A percentile compares a stretch with the other conserved stretches of the same genome.
Evolutionary conservation across 345 rosid species (phyloP).

Genomic region (Gossypium thurberi): DNA sequence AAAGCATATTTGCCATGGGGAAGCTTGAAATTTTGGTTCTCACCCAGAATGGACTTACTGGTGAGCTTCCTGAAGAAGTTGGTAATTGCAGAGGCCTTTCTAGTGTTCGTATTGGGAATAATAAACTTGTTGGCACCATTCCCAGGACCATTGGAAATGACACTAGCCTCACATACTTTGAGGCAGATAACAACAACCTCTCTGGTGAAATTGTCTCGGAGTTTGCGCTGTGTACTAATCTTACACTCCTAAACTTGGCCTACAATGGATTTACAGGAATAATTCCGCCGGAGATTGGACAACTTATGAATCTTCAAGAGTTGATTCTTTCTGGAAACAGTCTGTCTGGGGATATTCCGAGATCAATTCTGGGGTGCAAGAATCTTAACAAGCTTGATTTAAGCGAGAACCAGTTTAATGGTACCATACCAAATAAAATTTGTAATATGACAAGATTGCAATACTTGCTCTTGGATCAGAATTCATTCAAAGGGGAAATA

Average conservation of each 20-base stretch:
- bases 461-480: slow-evolving; percentile 60
- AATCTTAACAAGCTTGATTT: slow-evolving; percentile 88
- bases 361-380: slow-evolving; percentile 60
- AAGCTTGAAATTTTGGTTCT: slow-evolving; percentile 73
- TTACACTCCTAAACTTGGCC: slow-evolving; percentile 80
- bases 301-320: slow-evolving; percentile 77
- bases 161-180: slow-evolving; percentile 84
- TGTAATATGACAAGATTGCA: slow-evolving; percentile 60
- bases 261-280: slow-evolving; percentile 77
- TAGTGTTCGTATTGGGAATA: slow-evolving; percentile 76
- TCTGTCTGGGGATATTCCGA: slow-evolving; percentile 72
- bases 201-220: slow-evolving; percentile 76
- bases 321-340: slow-evolving; percentile 80
- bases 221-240: slow-evolving; percentile 71
- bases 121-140: slow-evolving; percentile 66
- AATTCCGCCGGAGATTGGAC: slow-evolving; percentile 67
- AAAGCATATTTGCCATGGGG: slow-evolving; percentile 68
- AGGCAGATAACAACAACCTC: slow-evolving; percentile 74
- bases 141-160: slow-evolving; percentile 73
- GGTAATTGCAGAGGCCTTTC: slow-evolving; percentile 78
- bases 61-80: slow-evolving; percentile 60
- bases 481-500: slow-evolving; percentile 65
- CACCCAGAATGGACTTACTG: slow-evolving; percentile 62
- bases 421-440: slow-evolving; percentile 64
- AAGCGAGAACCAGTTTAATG: slow-evolving; percentile 67